These are phyloP conservation scores for Populus ilicifolia DNA, from an alignment of 345 rosid genomes.

Conservation along the genomic window DNA sequence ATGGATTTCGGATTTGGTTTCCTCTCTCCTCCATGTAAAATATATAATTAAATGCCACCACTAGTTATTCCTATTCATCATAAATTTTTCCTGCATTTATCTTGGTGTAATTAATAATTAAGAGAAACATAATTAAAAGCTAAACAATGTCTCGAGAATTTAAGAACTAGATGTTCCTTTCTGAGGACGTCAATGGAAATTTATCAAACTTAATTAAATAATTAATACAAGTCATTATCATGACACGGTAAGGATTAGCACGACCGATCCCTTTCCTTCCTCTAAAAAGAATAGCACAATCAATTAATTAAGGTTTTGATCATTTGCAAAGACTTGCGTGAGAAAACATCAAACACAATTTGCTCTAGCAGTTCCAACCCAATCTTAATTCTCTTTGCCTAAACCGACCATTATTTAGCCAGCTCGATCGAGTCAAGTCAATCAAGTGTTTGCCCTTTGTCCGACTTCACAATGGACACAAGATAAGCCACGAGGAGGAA, in stretches of 20 bases:
- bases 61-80: no score
- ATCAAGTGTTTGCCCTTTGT: background rate
- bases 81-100: background rate
- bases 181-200: background rate
- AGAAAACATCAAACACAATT: background rate
- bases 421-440: slow-evolving; percentile 13
- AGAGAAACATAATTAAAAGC: background rate
- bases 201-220: background rate
- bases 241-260: background rate
- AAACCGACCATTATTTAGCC: background rate
- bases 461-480: background rate
- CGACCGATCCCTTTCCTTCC: background rate
- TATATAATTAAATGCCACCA: no score
- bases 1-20: no score
- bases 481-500: background rate
- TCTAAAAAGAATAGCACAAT: background rate
- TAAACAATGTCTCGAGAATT: background rate
- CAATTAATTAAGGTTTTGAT: background rate
- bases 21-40: no score
- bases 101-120: background rate
- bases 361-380: background rate
- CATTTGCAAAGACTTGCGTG: background rate
- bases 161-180: background rate
- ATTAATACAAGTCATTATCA: background rate
- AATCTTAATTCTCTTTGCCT: slow-evolving; percentile 1